These are phyloP conservation scores for Daldinia vernicosa DNA, from an alignment of 495 filamentous ascomycete genomes.

Conservation along the genomic window DNA sequence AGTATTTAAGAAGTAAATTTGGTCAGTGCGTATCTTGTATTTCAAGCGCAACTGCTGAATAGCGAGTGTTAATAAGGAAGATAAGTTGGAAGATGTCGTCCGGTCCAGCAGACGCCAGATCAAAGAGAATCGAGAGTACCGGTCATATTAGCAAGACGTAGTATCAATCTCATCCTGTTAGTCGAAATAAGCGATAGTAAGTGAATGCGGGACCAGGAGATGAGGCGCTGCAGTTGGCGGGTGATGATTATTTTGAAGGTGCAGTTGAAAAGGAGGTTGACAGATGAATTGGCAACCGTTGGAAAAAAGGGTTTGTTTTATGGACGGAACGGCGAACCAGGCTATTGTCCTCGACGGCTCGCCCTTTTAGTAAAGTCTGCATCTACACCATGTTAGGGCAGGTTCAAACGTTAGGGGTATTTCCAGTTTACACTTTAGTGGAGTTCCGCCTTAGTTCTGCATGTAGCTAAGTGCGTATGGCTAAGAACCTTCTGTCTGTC, in stretches of 20 bases:
- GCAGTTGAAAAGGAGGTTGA: background rate
- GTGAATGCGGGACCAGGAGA: constrained; percentile 1
- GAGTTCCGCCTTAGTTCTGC: constrained; percentile 1
- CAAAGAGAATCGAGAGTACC: constrained; percentile 33
- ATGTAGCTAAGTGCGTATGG: background rate
- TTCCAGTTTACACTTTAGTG: constrained; percentile 1
- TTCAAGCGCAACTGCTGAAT: background rate
- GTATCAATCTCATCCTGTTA: constrained; percentile 27
- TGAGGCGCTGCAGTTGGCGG: background rate
- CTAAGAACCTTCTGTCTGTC: background rate
- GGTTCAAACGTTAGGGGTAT: constrained; percentile 12
- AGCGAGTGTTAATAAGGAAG: too few relatives aligned
- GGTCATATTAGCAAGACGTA: constrained; percentile 33
- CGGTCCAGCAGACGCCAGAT: constrained; percentile 29
- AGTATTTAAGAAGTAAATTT: background rate
- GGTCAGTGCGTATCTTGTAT: background rate
- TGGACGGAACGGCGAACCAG: constrained; percentile 8
- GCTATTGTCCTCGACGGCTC: constrained; percentile 26
- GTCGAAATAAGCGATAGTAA: background rate
- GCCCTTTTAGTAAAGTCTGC: constrained; percentile 20
- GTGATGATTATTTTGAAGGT: background rate
- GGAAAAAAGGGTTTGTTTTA: background rate
- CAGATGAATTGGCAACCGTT: background rate
- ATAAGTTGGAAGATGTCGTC: constrained; percentile 10
- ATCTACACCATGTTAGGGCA: background rate